Conservation (phyloP, 1,284 basidiomycete genomes). For the Blastosporella zonata region DNA sequence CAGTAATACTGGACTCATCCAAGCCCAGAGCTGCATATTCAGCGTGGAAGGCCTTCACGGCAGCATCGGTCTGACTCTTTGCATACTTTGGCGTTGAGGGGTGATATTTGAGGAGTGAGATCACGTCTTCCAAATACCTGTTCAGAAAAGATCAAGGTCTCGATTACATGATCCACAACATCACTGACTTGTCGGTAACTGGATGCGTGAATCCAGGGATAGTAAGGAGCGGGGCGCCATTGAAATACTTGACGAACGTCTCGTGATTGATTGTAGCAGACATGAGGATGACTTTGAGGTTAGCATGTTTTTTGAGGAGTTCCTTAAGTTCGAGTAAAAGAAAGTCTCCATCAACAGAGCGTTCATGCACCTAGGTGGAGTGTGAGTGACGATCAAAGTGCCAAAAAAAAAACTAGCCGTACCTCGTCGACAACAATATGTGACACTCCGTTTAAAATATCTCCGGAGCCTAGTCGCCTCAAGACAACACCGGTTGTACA, state of each 20-base stretch:
- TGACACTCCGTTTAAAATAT: slow-evolving; percentile 68
- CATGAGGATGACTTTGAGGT: slow-evolving; percentile 83
- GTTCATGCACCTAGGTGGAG: slow-evolving; percentile 73
- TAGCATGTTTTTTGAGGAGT: slow-evolving; percentile 66
- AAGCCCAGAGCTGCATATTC: slow-evolving; percentile 52
- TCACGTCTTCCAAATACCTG: slow-evolving; percentile 81
- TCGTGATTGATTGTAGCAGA: slow-evolving; percentile 90
- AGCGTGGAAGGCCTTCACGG: slow-evolving; percentile 43
- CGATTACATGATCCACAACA: background rate
- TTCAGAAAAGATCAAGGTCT: background rate
- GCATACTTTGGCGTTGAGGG: slow-evolving; percentile 34
- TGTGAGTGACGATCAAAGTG: background rate
- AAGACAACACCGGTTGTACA: slow-evolving; percentile 93
- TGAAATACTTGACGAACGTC: slow-evolving; percentile 79
- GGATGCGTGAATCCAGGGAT: slow-evolving; percentile 87
- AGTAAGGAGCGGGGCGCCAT: slow-evolving; percentile 74
- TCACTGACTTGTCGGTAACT: slow-evolving; percentile 66
- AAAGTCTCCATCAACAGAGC: slow-evolving; percentile 89
- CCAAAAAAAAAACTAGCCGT: slow-evolving; percentile 3
- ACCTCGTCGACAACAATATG: slow-evolving; percentile 94
- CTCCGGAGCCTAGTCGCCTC: slow-evolving; percentile 74
- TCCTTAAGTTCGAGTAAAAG: slow-evolving; percentile 84
- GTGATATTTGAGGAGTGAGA: slow-evolving; percentile 52
- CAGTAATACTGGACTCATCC: slow-evolving; percentile 48
- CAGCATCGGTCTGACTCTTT: slow-evolving; percentile 50